phyloP scores from a whole-genome alignment of 192 early-diverging fungal species.

The Linnemannia exigua region DNA sequence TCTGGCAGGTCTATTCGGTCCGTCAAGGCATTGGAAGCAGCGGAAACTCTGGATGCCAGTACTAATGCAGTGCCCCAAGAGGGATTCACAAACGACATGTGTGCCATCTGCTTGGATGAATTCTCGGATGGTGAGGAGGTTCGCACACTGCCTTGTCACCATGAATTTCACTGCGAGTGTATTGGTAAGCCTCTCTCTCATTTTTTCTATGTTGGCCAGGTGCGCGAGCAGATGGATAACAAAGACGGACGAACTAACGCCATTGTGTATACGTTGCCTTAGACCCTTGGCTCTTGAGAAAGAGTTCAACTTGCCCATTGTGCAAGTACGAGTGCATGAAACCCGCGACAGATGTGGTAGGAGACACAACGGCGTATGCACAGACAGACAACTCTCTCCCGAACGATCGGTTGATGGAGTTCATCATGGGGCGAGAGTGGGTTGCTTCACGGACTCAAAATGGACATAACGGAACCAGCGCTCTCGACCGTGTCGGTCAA shows the following conservation, averaged over 20 bases:
- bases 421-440: slow-evolving; percentile 51
- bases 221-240: neutral
- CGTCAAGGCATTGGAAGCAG: slow-evolving; percentile 24
- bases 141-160: slow-evolving; percentile 52
- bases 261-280: neutral
- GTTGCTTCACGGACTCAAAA: slow-evolving; percentile 29
- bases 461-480: slow-evolving; percentile 10
- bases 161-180: slow-evolving; percentile 59
- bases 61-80: neutral
- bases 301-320: slow-evolving; percentile 58
- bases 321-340: slow-evolving; percentile 57
- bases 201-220: neutral
- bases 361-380: neutral
- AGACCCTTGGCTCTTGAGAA: slow-evolving; percentile 60
- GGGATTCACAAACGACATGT: slow-evolving; percentile 42
- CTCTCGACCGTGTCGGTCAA: slow-evolving; percentile 15
- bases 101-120: slow-evolving; percentile 61
- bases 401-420: slow-evolving; percentile 46
- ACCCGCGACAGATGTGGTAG: neutral
- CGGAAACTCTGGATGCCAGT: slow-evolving; percentile 25
- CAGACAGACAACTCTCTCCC: neutral
- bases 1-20: slow-evolving; percentile 37
- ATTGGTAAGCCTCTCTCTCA: slow-evolving; percentile 33
- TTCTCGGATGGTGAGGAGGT: slow-evolving; percentile 54
- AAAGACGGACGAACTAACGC: too few species aligned